A percentile compares a stretch with the other conserved stretches of the same genome.
Conservation (phyloP, 805 yeast species). For the Kuraishia ogatae region DNA sequence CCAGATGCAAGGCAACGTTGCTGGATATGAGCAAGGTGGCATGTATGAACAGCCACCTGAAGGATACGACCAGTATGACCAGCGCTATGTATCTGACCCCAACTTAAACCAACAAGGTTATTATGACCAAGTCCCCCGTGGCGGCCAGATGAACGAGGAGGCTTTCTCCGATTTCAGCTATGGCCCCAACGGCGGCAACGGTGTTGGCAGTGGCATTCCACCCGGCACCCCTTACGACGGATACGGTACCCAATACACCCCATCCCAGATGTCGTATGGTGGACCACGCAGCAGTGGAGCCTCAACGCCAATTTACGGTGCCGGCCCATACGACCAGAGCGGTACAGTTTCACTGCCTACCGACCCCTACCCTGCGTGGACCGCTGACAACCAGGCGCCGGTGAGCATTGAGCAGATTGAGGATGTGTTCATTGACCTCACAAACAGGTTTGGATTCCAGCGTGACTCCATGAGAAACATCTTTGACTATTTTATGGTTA, state of each 20-base stretch:
- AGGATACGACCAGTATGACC: slow-evolving; percentile 21
- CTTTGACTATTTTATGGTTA: slow-evolving; percentile 82
- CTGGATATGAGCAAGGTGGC: slow-evolving; percentile 17
- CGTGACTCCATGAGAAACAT: slow-evolving; percentile 89
- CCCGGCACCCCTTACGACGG: slow-evolving; percentile 57
- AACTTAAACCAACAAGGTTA: slow-evolving; percentile 33
- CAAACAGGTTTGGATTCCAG: slow-evolving; percentile 83
- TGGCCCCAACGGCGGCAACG: slow-evolving; percentile 32
- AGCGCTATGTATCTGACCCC: slow-evolving; percentile 33
- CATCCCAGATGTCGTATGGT: slow-evolving; percentile 82
- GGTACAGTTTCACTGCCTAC: slow-evolving; percentile 62
- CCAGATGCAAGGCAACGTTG: slow-evolving; percentile 12
- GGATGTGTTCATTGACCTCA: slow-evolving; percentile 75
- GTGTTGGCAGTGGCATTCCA: slow-evolving; percentile 17
- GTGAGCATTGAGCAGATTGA: slow-evolving; percentile 78
- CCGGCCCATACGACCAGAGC: slow-evolving; percentile 28
- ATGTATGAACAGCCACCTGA: slow-evolving; percentile 16
- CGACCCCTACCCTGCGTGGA: slow-evolving; percentile 99
- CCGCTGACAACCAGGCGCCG: slow-evolving; percentile 90
- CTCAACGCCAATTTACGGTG: slow-evolving; percentile 86
- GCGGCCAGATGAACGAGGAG: slow-evolving; percentile 32
- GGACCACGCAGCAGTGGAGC: slow-evolving; percentile 87
- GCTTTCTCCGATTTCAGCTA: slow-evolving; percentile 54
- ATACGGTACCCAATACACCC: slow-evolving; percentile 62
- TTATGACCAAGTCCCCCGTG: slow-evolving; percentile 41